phyloP scores from a whole-genome alignment of 2,329 filamentous ascomycete genomes.

The Monilinia aucupariae region DNA sequence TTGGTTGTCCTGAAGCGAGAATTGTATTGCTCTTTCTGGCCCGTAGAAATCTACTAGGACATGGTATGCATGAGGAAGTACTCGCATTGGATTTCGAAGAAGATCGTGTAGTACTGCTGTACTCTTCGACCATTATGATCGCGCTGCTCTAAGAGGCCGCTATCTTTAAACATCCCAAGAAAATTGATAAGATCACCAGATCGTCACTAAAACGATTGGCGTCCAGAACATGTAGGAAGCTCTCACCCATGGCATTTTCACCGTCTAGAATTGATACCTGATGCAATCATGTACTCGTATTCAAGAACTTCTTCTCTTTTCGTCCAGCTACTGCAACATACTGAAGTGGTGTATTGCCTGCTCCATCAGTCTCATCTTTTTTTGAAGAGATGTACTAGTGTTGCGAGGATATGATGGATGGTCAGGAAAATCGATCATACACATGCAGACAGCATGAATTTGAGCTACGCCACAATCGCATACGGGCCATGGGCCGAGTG shows the following conservation, averaged over 20 bases:
- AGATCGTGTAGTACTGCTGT: slow-evolving; percentile 10
- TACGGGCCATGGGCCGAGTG: neutral
- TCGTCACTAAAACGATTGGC: slow-evolving; percentile 15
- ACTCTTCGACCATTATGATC: slow-evolving; percentile 16
- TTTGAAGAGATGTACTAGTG: neutral
- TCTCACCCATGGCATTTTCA: slow-evolving; percentile 4
- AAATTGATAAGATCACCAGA: slow-evolving; percentile 14
- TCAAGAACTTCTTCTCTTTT: slow-evolving; percentile 8
- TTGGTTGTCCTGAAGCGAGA: slow-evolving; percentile 14
- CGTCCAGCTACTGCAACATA: slow-evolving; percentile 15
- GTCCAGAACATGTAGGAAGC: slow-evolving; percentile 16
- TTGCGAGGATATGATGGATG: slow-evolving; percentile 7
- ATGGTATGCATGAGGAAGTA: slow-evolving; percentile 9
- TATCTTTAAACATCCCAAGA: slow-evolving; percentile 7
- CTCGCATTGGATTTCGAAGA: slow-evolving; percentile 12
- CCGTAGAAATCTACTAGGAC: slow-evolving; percentile 11
- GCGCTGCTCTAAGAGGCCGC: slow-evolving; percentile 12
- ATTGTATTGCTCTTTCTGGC: neutral
- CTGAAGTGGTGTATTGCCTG: slow-evolving; percentile 14
- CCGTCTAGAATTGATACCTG: neutral
- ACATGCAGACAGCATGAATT: slow-evolving; percentile 15
- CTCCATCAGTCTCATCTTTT: slow-evolving; percentile 10
- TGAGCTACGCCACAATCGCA: slow-evolving; percentile 13
- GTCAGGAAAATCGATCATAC: slow-evolving; percentile 8
- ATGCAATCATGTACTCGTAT: slow-evolving; percentile 12